Evolutionary conservation across 176 grass and related monocot species (phyloP), one percentile per base, ranked within the genome.

Genomic region (Aegilops longissima): DNA sequence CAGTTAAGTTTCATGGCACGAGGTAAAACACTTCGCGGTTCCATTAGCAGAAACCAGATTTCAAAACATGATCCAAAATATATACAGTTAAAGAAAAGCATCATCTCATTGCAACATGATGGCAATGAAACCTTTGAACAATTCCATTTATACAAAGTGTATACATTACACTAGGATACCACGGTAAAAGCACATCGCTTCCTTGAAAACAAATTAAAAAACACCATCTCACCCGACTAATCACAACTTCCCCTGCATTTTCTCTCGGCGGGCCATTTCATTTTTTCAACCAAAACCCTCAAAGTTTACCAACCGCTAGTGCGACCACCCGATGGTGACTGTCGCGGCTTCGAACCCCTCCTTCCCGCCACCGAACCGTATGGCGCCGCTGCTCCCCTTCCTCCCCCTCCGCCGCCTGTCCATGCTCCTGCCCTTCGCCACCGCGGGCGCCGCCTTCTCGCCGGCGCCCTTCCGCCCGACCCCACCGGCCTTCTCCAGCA

Each of bases 281-380:
- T 35, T 45, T 12, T 45, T 45, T 45, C 44, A 45, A 34, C 40
- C 66, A 23, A 82, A 52, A 66, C 42, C 9, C 40, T 21, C 30
- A 17, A 54, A 9, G 12, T 8, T 8, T 8, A 9, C 13, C 24
- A 13, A 1, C 18, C 24, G 17, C 27, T 61, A 92, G 69, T 86
- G 89, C 10, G 85, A 94, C 76, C 83, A 91, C 0, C 80, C 83
- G 5, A 87, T 81, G 1, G 23, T 49, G 33, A 77, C 76, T 39
- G 82, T 27, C 3, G 66, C 82, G 12, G 87, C 40, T 84, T 90
- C 81, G 21, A 88, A 82, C 27, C 85, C 87, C 2, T 87, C 80
- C 78, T 92, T 91, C 61, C 87, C 80, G 64, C 54, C 86, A 78
- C 49, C 80, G 18, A 88, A 88, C 70, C 86, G 80, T 39, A 91